Base-by-base conservation (phyloP, 192 early-diverging fungal species). In the Linnemannia elongata region DNA sequence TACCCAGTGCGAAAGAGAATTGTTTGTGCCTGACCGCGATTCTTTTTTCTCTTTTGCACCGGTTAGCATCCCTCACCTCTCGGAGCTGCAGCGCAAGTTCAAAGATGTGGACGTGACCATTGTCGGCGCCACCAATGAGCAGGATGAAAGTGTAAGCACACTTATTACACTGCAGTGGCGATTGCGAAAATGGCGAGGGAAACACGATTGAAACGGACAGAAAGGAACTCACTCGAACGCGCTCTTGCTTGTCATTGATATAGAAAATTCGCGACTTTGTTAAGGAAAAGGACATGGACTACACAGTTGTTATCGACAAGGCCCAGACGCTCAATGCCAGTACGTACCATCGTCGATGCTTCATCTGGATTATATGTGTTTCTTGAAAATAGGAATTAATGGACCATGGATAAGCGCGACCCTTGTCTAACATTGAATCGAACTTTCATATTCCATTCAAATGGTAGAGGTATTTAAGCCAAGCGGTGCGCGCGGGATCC, bases 261-360 rank as follows among this genome's bases (percentile, higher is more conserved):
- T 88, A 90, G 85, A 88, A 91, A 87, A 88, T 92, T 38, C 80
- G 82, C 47, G 80, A 83, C 8, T 93, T 92, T 73, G 90, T 91
- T 35, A 70, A 87, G 80, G 85, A 88, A 55, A 76, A 78, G n/a
- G 72, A 76, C 30, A 91, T 93, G 90, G 88, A 90, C n/a, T 92
- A 93, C 79, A 83, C 88, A 0, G 91, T 93, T 18, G 92, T 91
- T 15, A 78, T 93, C 35, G 92, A 93, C 74, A 79, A 77, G 55
- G 79, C 89, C 13, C 76, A 73, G 17, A 78, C 84, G 1, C 75
- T 87, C 72, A 27, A 77, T 49, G 78, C 85, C 20, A 80, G 83
- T 86, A 76, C 63, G 55, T 77, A 42, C 10, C 4, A 22, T 6
- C 39, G 8, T 13, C 10, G 1, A 24, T 0, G 1, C 18, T 60